These are phyloP conservation scores for Fusarium sublunatum DNA, from an alignment of 2,329 filamentous ascomycete genomes.

Conservation along the genomic window DNA sequence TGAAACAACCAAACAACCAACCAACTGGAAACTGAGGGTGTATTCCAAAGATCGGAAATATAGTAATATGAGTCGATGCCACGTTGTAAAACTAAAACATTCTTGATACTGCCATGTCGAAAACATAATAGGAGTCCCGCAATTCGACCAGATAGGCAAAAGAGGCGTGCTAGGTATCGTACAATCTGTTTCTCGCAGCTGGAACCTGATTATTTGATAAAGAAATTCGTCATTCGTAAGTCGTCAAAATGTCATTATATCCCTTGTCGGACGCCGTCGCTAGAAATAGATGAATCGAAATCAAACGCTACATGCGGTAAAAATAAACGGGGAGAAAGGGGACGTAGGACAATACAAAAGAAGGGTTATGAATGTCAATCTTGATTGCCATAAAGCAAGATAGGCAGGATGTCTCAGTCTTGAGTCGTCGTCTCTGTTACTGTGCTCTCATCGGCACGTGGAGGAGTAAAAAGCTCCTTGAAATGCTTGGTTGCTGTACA, in stretches of 20 bases:
- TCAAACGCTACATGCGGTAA: constrained; percentile 27
- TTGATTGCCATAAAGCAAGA: neutral
- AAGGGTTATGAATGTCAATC: constrained; percentile 4
- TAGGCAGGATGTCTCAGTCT: constrained; percentile 3
- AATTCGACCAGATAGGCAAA: constrained; percentile 24
- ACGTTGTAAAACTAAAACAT: constrained; percentile 27
- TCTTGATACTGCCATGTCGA: constrained; percentile 21
- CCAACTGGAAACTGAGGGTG: constrained; percentile 21
- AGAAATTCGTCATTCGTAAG: constrained; percentile 43
- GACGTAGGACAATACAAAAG: constrained; percentile 1
- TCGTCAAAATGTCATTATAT: constrained; percentile 35
- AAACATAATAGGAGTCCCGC: constrained; percentile 18
- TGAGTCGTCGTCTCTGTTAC: constrained; percentile 29
- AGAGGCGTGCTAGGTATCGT: constrained; percentile 36
- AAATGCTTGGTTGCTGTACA: constrained; percentile 50
- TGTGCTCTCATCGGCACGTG: constrained; percentile 30
- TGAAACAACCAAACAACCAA: constrained; percentile 37
- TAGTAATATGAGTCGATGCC: constrained; percentile 28
- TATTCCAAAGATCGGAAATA: constrained; percentile 9
- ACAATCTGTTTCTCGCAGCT: constrained; percentile 40
- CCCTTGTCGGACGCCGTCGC: constrained; percentile 35
- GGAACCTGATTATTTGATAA: constrained; percentile 28
- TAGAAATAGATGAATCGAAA: constrained; percentile 27
- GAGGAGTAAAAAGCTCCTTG: constrained; percentile 54
- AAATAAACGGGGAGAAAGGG: constrained; percentile 12